Evolutionary conservation across 2,329 filamentous ascomycete genomes (phyloP), one percentile per base, ranked within the genome.

Genomic region (Phialophora macrospora): DNA sequence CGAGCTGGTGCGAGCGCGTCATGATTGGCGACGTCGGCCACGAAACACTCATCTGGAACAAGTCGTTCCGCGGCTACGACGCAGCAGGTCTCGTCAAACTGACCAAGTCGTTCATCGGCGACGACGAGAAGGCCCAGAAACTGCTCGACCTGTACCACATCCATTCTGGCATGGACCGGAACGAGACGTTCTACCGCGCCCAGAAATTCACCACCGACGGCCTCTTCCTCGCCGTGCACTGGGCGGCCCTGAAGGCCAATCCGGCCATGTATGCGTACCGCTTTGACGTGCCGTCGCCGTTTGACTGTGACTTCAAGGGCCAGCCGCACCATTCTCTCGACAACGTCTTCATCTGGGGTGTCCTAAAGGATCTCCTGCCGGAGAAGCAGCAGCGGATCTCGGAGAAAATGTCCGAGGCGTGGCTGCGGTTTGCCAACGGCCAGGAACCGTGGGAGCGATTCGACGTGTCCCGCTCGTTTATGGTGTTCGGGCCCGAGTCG

Each of bases 241-340:
- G 58, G 58, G 28, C 48, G 12, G 58, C 58, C 30, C 28, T 61
- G 22, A 17, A 30, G 8, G 58, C 58, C 12, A 34, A 54, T 24
- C 58, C 58, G 28, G 22, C 34, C 32, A 61, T 61, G 44, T 61
- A 61, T 46, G 58, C 58, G 9, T 61, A 61, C 58, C 58, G 58
- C 22, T 61, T 61, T 12, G 58, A 61, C 48, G 58, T 61, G 2
- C 44, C 58, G 4, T 61, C 58, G 22, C 58, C 58, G 12, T 61
- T 61, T 28, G 58, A 61, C 17, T 26, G 20, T 17, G 58, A 61
- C 20, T 61, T 32, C 24, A 54, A 52, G 24, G 58, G 26, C 20
- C 58, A 34, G 28, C 24, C 58, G 12, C 58, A 61, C 44, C 58
- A 61, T 41, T 61, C 58, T 26, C 58, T 61, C 5, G 58, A 61